Conservation (phyloP, 73 alveolate genomes). For the Paraurostyla sp. region DNA sequence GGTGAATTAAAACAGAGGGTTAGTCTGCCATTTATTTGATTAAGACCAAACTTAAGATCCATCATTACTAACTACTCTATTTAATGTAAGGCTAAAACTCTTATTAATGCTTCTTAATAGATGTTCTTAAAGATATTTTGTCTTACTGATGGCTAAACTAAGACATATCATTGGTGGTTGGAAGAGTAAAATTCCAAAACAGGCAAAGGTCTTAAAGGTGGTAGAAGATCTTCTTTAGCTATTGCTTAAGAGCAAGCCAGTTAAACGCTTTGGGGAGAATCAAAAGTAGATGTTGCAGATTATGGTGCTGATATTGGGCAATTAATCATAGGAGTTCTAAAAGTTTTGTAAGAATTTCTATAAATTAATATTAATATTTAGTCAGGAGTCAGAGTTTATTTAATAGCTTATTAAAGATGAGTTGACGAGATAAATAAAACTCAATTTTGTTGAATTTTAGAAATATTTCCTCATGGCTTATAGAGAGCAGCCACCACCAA, state of each 20-base stretch:
- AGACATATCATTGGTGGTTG: constrained; percentile 10
- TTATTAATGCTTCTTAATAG: neutral
- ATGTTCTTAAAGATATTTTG: constrained; percentile 3
- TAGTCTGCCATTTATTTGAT: neutral
- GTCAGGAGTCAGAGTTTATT: neutral
- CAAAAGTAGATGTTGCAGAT: constrained; percentile 25
- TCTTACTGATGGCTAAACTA: constrained; percentile 4
- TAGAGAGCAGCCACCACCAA: neutral
- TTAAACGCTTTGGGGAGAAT: constrained; percentile 21
- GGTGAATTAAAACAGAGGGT: neutral
- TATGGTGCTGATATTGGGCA: neutral
- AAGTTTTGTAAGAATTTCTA: constrained; percentile 10
- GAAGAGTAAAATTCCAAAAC: neutral
- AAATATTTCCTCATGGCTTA: constrained; percentile 29
- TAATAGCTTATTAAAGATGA: neutral
- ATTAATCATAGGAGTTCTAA: neutral
- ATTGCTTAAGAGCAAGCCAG: neutral
- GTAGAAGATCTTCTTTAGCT: neutral
- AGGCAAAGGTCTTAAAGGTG: neutral
- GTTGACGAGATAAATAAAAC: constrained; percentile 4
- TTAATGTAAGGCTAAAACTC: neutral
- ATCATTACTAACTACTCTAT: neutral
- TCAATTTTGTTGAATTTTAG: constrained; percentile 61
- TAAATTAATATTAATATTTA: neutral
- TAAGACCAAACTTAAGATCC: no score